Evolutionary conservation across 176 grass and related monocot species (phyloP), one percentile per base, ranked within the genome.

Genomic region (Puya raimondii): DNA sequence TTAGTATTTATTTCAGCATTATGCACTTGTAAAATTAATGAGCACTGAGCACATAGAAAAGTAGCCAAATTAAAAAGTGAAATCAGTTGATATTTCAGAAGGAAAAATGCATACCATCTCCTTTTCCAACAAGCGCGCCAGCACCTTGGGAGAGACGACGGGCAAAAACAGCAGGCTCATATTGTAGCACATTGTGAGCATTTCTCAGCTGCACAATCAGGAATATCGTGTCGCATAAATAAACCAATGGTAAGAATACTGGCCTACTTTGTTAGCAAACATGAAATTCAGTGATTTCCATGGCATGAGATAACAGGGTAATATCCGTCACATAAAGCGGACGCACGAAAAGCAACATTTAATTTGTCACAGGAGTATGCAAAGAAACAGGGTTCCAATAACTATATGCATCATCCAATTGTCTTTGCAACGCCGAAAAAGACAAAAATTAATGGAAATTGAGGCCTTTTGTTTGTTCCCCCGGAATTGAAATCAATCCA

Each of bases 111-210:
- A 18, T 83, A 83, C 83, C 80, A 73, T 76, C 76, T 76, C 84
- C 76, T 76, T 70, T 88, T 12, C 64, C 11, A 15, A 52, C 63
- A 25, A 74, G 64, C 49, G 68, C 74, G 3, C 47, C 71, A 2
- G 85, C 77, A 74, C 74, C 80, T 71, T 77, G 82, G 17, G 91
- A 96, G 63, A 84, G 88, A 77, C 72, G 66, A 12, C 83, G 83
- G 20, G 51, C 78, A 68, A 91, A 51, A 52, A 66, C 54, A 64
- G 75, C 71, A 58, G 68, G 83, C 50, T 91, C 82, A 22, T 50
- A 74, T 4, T 79, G 57, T 51, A 86, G 12, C 75, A 68, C 47
- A 71, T 72, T 86, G 13, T 88, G 85, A 70, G 89, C 74, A 84
- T 53, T 86, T 67, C 78, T 84, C 81, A 96, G 75, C 91, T 96